Base-by-base conservation (phyloP, 2,329 filamentous ascomycete species). In the Arthrocladium fulminans region DNA sequence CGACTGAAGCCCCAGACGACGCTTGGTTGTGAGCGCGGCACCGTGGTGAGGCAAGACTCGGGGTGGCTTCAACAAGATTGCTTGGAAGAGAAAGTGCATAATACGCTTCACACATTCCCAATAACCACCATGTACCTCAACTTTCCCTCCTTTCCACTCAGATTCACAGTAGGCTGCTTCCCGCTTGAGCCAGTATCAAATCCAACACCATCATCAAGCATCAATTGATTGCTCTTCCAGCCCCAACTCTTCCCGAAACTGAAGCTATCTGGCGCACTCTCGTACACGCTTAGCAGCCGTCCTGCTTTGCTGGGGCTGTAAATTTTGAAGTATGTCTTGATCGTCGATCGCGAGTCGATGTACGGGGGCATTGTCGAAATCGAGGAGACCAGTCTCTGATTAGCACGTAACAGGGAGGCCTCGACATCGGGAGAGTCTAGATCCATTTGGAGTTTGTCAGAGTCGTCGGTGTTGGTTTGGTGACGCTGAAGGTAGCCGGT, bases 181-280 rank as follows among this genome's bases (percentile, higher is more conserved):
- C 60, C 61, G 62, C 2, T 54, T 59, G 20, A 63, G 45, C 55
- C 52, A 41, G 48, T 57, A 46, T 45, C 77, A 2, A 86, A 86
- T 0, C 88, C 92, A 6, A 94, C 89, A 1, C 88, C 88, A 65
- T 97, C 98, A 65, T 98, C 92, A 52, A 98, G 73, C 72, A 96
- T 76, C 53, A 79, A 61, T n/a, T 73, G 77, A 57, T 70, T 74
- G 53, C 74, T 77, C 67, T 77, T 79, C 76, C 76, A 79, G 1
- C 76, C 76, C 76, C 76, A 79, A 53, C 72, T 76, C 62, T 80
- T 76, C 40, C 71, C 74, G 59, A 79, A 79, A 57, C 79, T 78
- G 60, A 80, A 80, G 48, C 68, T 69, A 56, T 79, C 76, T 1
- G 76, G 76, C 3, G 75, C 75, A 39, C 68, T 73, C 54, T 78